Evolutionary conservation across 2,329 filamentous ascomycete species (phyloP), one percentile per base, ranked within the genome.

Genomic region (Dactylellina sp.): DNA sequence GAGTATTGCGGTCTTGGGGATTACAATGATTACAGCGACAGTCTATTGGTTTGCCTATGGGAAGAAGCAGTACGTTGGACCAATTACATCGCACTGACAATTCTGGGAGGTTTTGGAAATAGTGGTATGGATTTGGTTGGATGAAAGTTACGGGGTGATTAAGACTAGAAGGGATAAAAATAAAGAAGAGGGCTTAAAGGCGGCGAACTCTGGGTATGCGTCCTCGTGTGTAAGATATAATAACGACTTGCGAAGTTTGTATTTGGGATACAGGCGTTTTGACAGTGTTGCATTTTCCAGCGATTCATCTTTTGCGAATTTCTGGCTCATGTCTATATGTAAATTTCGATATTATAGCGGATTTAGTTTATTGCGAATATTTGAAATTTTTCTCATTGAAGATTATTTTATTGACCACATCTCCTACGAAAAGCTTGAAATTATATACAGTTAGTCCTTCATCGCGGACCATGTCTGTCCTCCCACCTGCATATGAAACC

Each of bases 41-140:
- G 52, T 49, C 2, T 75, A 75, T 47, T 75, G 71, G 71, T 75
- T 75, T 28, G 52, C 53, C 2, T 70, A 47, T 24, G 71, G 71
- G 37, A 75, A 75, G 47, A 56, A 63, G 50, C 62, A 70, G 32
- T 75, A 75, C 25, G 56, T 62, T 1, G 71, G 71, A 7, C 70
- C 71, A 2, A 42, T 75, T 28, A 66, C 71, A 2, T 70, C 71
- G 20, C 71, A 75, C 55, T 75, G 59, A 70, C 56, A 55, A 53
- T 28, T 62, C 22, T 32, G 18, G 53, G 22, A 20, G 18, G 22
- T 37, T 55, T 16, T 22, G 50, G 12, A 44, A 42, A 28, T 28
- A 28, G 37, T 18, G 42, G 44, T 46, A 42, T 32, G 53, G 37
- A 35, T 57, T n/a, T n/a, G 28, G 22, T 44, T n/a, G 32, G 7